These are phyloP conservation scores for Yamadazyma friedrichii DNA, from an alignment of 1,139 yeast genomes.

Conservation along the genomic window DNA sequence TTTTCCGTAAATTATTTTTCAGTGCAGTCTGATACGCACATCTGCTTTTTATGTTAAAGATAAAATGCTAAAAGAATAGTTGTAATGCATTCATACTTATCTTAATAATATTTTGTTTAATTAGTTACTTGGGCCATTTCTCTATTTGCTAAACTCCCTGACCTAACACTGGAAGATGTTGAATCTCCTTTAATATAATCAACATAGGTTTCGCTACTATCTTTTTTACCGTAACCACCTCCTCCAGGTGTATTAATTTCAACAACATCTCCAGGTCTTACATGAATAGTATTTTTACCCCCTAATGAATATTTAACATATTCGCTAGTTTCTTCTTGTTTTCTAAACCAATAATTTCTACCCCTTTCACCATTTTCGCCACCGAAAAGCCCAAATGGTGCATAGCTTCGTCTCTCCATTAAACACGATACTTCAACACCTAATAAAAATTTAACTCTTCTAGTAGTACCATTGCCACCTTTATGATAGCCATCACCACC, in stretches of 20 bases:
- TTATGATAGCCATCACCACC: conserved; percentile 37
- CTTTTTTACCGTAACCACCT: conserved; percentile 46
- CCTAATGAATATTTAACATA: conserved; percentile 28
- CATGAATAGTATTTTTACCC: conserved; percentile 31
- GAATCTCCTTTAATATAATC: not conserved
- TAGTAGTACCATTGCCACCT: conserved; percentile 32
- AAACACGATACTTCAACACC: conserved; percentile 20
- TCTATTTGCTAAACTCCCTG: conserved; percentile 30
- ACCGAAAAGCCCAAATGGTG: conserved; percentile 23
- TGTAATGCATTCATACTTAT: too few species aligned
- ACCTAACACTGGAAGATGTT: conserved; percentile 29
- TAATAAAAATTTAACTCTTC: conserved; percentile 21
- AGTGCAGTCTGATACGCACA: too few species aligned
- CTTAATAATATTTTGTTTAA: too few species aligned
- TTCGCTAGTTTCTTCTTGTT: conserved; percentile 38
- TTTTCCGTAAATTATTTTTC: too few species aligned
- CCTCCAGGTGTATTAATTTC: conserved; percentile 54
- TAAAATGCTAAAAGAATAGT: too few species aligned
- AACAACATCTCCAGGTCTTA: conserved; percentile 39
- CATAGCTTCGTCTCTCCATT: conserved; percentile 21
- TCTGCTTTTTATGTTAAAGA: too few species aligned
- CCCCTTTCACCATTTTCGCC: conserved; percentile 56
- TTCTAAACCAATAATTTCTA: conserved; percentile 53
- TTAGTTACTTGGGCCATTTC: conserved; percentile 33
- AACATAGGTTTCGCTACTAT: conserved; percentile 14